These are phyloP conservation scores for Teunomyces panamensis DNA, from an alignment of 805 yeast species.

Conservation along the genomic window DNA sequence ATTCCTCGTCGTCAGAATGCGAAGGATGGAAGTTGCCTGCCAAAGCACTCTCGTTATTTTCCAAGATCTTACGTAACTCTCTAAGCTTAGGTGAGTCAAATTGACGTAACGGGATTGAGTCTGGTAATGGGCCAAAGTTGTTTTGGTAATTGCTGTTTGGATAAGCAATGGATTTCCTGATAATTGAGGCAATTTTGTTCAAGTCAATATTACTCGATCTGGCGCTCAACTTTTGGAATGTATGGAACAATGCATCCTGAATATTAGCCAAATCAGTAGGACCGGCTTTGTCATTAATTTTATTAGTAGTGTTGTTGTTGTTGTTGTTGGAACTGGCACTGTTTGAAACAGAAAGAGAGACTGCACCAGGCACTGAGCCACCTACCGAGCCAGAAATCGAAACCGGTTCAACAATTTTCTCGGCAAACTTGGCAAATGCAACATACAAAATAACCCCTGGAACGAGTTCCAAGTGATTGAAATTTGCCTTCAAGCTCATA, in stretches of 20 bases:
- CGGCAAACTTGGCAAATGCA: slow-evolving; percentile 74
- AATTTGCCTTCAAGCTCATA: slow-evolving; percentile 68
- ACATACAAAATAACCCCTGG: slow-evolving; percentile 76
- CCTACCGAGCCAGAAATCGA: neutral
- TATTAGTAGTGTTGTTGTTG: neutral
- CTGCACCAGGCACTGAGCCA: neutral
- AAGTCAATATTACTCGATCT: slow-evolving; percentile 25
- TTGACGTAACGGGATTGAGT: slow-evolving; percentile 61
- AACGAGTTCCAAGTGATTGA: slow-evolving; percentile 79
- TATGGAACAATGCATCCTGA: slow-evolving; percentile 17
- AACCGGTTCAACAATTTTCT: slow-evolving; percentile 17
- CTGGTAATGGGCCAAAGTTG: slow-evolving; percentile 75
- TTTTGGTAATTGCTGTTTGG: slow-evolving; percentile 48
- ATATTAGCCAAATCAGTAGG: slow-evolving; percentile 25
- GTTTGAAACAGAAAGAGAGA: neutral
- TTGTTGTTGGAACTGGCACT: neutral
- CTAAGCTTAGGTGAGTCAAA: slow-evolving; percentile 87
- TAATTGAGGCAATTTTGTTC: slow-evolving; percentile 42
- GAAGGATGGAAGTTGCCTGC: slow-evolving; percentile 2
- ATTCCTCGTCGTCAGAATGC: slow-evolving; percentile 8
- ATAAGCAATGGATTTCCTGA: slow-evolving; percentile 32
- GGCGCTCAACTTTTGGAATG: slow-evolving; percentile 15
- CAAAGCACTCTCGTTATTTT: slow-evolving; percentile 26
- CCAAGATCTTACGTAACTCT: slow-evolving; percentile 69
- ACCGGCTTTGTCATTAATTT: slow-evolving; percentile 6